Evolutionary conservation across 306 rosid species (phyloP).

Genomic region (Rubus idaeus): DNA sequence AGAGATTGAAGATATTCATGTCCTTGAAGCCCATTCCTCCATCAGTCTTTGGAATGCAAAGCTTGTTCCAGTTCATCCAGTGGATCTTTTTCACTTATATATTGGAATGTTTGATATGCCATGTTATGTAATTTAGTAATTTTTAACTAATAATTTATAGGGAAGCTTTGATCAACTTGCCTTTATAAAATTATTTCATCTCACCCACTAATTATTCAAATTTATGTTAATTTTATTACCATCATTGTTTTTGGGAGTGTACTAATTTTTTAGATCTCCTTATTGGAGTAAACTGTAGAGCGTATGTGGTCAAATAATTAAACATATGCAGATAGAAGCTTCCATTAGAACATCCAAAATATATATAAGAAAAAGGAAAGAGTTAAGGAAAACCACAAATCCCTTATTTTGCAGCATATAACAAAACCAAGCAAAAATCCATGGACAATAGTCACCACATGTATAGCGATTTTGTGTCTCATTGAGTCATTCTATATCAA

Average conservation of each 20-base stretch:
- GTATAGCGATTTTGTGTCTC: slow-evolving; percentile 11
- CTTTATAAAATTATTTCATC: background rate
- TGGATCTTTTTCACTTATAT: too few relatives aligned
- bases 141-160: background rate
- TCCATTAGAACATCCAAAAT: background rate
- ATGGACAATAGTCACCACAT: slow-evolving; percentile 7
- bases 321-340: background rate
- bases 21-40: too few relatives aligned
- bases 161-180: background rate
- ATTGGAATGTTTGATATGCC: background rate
- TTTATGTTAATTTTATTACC: too few relatives aligned
- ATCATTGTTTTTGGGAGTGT: too few relatives aligned
- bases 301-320: background rate
- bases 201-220: background rate
- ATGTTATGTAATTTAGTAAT: background rate
- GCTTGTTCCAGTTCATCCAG: too few relatives aligned
- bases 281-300: background rate
- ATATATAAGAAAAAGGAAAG: background rate
- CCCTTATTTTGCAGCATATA: background rate
- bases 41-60: too few relatives aligned
- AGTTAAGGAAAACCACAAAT: background rate
- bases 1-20: too few relatives aligned
- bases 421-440: background rate
- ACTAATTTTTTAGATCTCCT: background rate
- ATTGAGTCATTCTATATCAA: slow-evolving; percentile 20